These are phyloP conservation scores for Fusarium piperis DNA, from an alignment of 2,329 filamentous ascomycete species.

Conservation along the genomic window DNA sequence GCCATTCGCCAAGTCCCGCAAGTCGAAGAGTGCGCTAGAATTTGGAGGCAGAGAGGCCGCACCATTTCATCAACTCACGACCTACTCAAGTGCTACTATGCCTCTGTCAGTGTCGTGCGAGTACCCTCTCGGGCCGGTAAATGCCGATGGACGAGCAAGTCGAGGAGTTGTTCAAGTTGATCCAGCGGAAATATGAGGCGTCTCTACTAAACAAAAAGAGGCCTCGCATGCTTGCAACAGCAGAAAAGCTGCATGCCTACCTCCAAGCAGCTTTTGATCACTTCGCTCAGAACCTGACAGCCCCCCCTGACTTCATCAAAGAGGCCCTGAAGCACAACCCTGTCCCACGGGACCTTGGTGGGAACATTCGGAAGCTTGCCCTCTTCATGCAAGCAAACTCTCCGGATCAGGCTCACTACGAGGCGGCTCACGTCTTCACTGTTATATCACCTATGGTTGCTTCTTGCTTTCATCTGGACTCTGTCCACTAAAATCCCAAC, in stretches of 20 bases:
- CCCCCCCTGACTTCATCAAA: conserved; percentile 5
- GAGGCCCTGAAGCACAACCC: not conserved
- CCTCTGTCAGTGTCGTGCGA: conserved; percentile 1
- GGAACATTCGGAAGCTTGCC: conserved; percentile 9
- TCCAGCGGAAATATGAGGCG: not conserved
- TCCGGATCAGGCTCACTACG: no score
- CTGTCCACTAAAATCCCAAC: no score
- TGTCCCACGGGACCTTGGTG: not conserved
- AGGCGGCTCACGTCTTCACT: no score
- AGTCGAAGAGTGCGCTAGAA: no score
- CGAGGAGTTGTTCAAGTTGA: conserved; percentile 1
- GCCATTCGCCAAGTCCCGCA: no score
- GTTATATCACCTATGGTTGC: no score
- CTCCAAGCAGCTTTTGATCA: conserved; percentile 4
- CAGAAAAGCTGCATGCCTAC: conserved; percentile 4
- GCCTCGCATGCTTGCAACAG: conserved; percentile 4
- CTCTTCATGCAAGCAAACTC: not conserved
- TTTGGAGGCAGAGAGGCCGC: no score
- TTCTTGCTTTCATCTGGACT: no score
- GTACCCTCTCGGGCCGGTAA: conserved; percentile 8
- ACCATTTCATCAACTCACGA: not conserved
- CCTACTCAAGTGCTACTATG: conserved; percentile 10
- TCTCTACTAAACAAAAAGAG: conserved; percentile 5
- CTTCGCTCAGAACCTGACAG: not conserved
- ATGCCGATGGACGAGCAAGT: conserved; percentile 15